Evolutionary conservation across 495 filamentous ascomycete species (phyloP), one percentile per base, ranked within the genome.

Genomic region (Clavariopsis aquatica): DNA sequence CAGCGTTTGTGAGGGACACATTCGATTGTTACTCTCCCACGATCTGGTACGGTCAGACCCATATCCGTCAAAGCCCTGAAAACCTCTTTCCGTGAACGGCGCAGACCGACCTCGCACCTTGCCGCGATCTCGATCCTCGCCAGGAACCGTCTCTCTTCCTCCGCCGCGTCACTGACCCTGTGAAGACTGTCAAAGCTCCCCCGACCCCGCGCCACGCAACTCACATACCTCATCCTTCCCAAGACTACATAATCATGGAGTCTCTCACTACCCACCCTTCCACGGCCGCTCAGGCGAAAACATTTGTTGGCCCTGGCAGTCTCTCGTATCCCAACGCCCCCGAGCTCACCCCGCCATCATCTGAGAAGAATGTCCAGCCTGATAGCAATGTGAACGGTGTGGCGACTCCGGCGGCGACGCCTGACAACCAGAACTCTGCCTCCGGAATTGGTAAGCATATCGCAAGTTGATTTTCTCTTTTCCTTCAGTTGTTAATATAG

Each of bases 11-110:
- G 87, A 91, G 92, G 90, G 93, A 96, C 87, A 91, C 93, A 96
- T 97, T 97, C 77, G 87, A 71, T 97, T 96, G 93, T 96, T 90
- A 82, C 90, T 96, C 92, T 96, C 92, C 89, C 85, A 80, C 81
- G 80, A 76, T 83, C 80, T 38, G 86, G 89, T 91, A 89, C 47
- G 47, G 26, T 51, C 47, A 24, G 22, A 23, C 47, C 47, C 47
- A 23, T 3, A 23, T 17, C 47, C 47, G 8, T 23, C 47, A 23
- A 23, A 4, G 26, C 3, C 10, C 45, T 23, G 19, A 6, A 13
- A 24, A n/a, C 8, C 26, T 28, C 47, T 28, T 8, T n/a, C 47
- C 47, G 20, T 51, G 22, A 23, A 51, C 8, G 26, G 22, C 46
- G 46, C 31, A 45, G 47, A 60, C 26, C 62, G 55, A 38, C 56